Base-by-base conservation (phyloP, 1,284 basidiomycete species). In the Ceratobasidium theobromae region DNA sequence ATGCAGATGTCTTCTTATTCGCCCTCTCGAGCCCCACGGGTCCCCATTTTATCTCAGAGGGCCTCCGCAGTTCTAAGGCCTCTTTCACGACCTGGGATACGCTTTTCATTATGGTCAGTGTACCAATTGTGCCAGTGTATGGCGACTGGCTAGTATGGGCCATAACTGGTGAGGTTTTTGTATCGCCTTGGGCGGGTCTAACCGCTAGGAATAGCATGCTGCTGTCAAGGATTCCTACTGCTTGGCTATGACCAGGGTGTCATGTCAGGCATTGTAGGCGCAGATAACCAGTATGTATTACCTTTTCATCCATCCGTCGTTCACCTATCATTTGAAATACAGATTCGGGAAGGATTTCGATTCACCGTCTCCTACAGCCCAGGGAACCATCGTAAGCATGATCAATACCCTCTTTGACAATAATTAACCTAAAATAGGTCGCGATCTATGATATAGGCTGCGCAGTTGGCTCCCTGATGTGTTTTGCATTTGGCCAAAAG, bases 171-270 rank as follows among this genome's bases (percentile, higher is more conserved):
- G 55, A 53, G 75, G 55, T 27, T 12, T 35, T 23, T 16, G 23
- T 6, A 43, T n/a, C 23, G 0, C 23, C 54, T 4, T 41, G 5
- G n/a, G 9, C 40, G 9, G 21, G 16, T 25, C 55, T 35, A 53
- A 62, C 21, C 23, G 23, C n/a, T 27, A 32, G 12, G 43, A 38
- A 35, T 28, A 79, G 78, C 78, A 64, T 79, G 78, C 66, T 79
- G 78, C 68, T 78, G 77, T 69, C 76, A 77, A 69, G 79, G 78
- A 2, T 80, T 81, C 69, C 68, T 79, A n/a, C 74, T 80, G 3
- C 73, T 79, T 12, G 79, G 79, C 0, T 80, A 80, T 68, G 79
- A 80, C 71, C 79, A 80, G 68, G 79, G 79, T 21, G 79, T 80
- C 32, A 81, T 80, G 79, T 79, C 78, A 45, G 79, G 79, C 3